Base-by-base conservation (phyloP, 495 filamentous ascomycete genomes). In the Lasiosphaeria hispida region DNA sequence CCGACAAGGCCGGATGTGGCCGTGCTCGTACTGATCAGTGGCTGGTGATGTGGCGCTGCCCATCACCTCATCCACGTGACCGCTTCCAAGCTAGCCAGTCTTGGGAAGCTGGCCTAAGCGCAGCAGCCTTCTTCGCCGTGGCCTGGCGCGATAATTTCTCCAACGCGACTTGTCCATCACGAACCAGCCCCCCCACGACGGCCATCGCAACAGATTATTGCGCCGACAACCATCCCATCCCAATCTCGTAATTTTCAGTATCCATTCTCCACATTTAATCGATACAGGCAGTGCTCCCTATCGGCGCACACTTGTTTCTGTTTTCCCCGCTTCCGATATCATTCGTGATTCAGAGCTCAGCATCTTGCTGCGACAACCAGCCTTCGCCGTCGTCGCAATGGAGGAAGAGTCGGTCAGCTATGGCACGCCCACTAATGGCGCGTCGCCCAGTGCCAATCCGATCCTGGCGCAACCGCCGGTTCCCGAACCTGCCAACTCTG, bases 351-450 rank as follows among this genome's bases (percentile, higher is more conserved):
- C 23, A 2, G 5, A 30, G 23, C 23, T 30, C 44, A 58, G 43
- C 36, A 14, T 44, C 23, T 30, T 30, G 23, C 33, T 30, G 23
- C 13, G 37, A 14, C 43, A 43, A 14, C 43, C 10, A 57, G 34
- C 63, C 43, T 36, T 36, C 54, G 38, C 42, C 60, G 53, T 51
- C 63, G 58, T 59, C 64, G 58, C 69, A 18, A 85, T 85, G 83
- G 83, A 85, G 53, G 81, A 82, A 48, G 71, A 72, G 44, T 73
- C 73, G 41, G 65, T 77, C 53, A 80, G 69, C 65, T 84, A 80
- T 61, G 83, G 75, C 65, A 81, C 79, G 40, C 75, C 80, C 15
- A 75, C 71, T 48, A 76, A 78, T 66, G 78, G 69, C 56, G 75
- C 72, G 60, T 80, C 80, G 14, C 80, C 80, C 10, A 68, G 71